Conservation (phyloP, 257 asterid genomes). For the Nicotiana undulata region DNA sequence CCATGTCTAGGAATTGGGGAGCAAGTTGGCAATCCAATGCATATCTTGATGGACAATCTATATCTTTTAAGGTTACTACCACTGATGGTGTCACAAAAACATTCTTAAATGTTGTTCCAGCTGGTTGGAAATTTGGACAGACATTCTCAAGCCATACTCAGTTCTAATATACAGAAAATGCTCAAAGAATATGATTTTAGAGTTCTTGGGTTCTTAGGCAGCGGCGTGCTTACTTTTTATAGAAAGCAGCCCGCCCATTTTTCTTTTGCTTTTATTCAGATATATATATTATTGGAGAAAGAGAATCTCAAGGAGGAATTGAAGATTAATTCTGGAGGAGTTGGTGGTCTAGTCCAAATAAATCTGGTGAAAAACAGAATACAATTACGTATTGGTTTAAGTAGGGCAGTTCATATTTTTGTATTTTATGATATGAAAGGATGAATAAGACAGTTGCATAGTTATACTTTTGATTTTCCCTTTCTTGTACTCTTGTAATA, state of each 20-base stretch:
- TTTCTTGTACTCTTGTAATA: slow-evolving; percentile 16
- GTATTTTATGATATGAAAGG: slow-evolving; percentile 2
- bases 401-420: slow-evolving; percentile 6
- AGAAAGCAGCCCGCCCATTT: slow-evolving; percentile 69
- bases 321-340: neutral
- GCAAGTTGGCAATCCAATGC: slow-evolving; percentile 81
- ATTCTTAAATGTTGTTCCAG: slow-evolving; percentile 45
- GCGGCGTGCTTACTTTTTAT: slow-evolving; percentile 68
- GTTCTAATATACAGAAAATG: slow-evolving; percentile 22
- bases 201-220: slow-evolving; percentile 29
- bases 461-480: neutral
- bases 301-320: neutral
- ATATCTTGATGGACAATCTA: slow-evolving; percentile 59
- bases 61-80: slow-evolving; percentile 69
- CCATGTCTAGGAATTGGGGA: slow-evolving; percentile 94
- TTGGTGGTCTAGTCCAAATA: slow-evolving; percentile 18
- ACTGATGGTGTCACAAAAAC: slow-evolving; percentile 60
- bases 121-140: slow-evolving; percentile 75
- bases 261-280: neutral
- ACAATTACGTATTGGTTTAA: neutral
- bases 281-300: neutral
- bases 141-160: slow-evolving; percentile 49
- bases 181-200: neutral
- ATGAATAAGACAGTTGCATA: neutral
- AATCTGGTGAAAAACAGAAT: neutral